Conservation (phyloP, 805 yeast genomes). For the Ogataea paradorogensis region DNA sequence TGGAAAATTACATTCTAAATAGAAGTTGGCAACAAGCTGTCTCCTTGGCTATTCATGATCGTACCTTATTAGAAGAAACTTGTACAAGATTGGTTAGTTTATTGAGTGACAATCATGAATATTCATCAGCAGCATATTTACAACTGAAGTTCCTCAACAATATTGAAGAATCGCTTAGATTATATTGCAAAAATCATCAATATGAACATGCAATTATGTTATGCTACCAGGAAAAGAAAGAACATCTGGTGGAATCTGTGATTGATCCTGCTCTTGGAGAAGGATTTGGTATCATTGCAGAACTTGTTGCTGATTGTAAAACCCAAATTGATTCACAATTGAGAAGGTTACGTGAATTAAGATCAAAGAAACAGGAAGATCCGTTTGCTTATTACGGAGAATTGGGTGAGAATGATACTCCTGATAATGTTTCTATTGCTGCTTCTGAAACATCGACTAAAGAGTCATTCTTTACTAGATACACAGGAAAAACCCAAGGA, state of each 20-base stretch:
- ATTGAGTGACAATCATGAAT: slow-evolving; percentile 66
- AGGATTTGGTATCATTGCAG: slow-evolving; percentile 84
- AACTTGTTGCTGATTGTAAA: slow-evolving; percentile 88
- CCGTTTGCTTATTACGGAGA: slow-evolving; percentile 83
- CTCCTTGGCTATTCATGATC: slow-evolving; percentile 48
- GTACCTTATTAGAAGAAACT: slow-evolving; percentile 40
- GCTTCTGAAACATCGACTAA: slow-evolving; percentile 91
- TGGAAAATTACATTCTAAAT: slow-evolving; percentile 65
- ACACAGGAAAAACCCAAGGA: slow-evolving; percentile 93
- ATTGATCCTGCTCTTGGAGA: slow-evolving; percentile 79
- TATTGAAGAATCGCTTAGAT: slow-evolving; percentile 57
- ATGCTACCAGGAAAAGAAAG: slow-evolving; percentile 43
- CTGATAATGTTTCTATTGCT: slow-evolving; percentile 93
- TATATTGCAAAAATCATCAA: slow-evolving; percentile 70
- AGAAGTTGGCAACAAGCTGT: slow-evolving; percentile 87
- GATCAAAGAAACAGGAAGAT: slow-evolving; percentile 78
- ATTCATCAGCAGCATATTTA: slow-evolving; percentile 77
- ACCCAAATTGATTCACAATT: slow-evolving; percentile 83
- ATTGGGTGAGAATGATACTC: slow-evolving; percentile 62
- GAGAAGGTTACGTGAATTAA: slow-evolving; percentile 75
- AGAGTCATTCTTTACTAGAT: slow-evolving; percentile 90
- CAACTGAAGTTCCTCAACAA: slow-evolving; percentile 60
- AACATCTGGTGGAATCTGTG: slow-evolving; percentile 50
- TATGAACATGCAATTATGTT: slow-evolving; percentile 76
- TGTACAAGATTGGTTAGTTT: slow-evolving; percentile 60